Percentiles rank a stretch among this genome's conserved stretches.
Evolutionary conservation across 805 yeast genomes (phyloP).

Genomic region (Wickerhamomyces alni): DNA sequence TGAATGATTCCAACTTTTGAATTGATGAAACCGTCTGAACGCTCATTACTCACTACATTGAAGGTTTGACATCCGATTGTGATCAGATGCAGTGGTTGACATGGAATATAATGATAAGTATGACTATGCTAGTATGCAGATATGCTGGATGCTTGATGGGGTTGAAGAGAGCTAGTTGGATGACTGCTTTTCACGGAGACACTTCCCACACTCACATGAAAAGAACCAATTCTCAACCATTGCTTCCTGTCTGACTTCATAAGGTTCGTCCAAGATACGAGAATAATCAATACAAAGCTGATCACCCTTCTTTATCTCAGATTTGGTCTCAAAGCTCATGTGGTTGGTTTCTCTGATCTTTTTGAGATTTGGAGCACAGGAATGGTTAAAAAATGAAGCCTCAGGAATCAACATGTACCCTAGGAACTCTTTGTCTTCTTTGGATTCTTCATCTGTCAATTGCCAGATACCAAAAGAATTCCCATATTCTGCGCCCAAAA

Average conservation of each 20-base stretch:
- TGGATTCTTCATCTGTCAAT: constrained; percentile 25
- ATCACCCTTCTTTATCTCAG: constrained; percentile 35
- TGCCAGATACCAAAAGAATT: constrained; percentile 72
- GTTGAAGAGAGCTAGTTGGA: too few relatives aligned
- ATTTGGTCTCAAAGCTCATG: constrained; percentile 37
- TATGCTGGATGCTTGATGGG: too few relatives aligned
- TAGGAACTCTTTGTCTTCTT: constrained; percentile 46
- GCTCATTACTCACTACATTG: too few relatives aligned
- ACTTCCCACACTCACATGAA: constrained; percentile 45
- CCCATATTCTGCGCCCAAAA: constrained; percentile 55
- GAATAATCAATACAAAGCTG: constrained; percentile 61
- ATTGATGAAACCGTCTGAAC: too few relatives aligned
- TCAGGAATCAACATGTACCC: constrained; percentile 58
- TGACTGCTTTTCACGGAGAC: constrained; percentile 22
- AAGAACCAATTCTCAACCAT: constrained; percentile 55
- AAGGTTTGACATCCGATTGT: too few relatives aligned
- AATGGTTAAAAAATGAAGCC: constrained; percentile 65
- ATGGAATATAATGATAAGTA: too few relatives aligned
- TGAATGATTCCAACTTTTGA: constrained; percentile 27
- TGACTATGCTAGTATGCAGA: too few relatives aligned
- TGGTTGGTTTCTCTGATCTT: constrained; percentile 36
- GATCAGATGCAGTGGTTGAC: too few relatives aligned
- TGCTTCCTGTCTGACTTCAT: constrained; percentile 33
- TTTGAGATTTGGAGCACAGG: constrained; percentile 50
- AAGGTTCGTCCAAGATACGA: constrained; percentile 36